Base-by-base conservation (phyloP, 116 monocot species). In the Thalassia testudinum region DNA sequence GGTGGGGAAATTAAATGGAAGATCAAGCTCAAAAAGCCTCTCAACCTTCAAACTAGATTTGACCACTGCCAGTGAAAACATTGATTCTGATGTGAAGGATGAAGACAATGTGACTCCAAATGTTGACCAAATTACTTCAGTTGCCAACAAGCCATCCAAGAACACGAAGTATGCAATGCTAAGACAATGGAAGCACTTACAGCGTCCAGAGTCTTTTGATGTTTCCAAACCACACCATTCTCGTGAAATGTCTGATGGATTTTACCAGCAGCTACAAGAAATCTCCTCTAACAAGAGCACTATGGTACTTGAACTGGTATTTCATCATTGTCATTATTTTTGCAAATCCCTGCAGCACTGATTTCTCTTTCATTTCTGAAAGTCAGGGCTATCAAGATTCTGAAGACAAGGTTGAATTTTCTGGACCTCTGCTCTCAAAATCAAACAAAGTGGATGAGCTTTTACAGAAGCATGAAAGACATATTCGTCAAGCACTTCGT, bases 351-450 rank as follows among this genome's bases (percentile, higher is more conserved):
- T 2, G 4, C 15, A 45, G 15, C 15, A 16, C 15, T 45, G 19
- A 7, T 45, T 45, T 2, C 19, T 45, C 15, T 45, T 45, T 45
- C 15, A 45, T 45, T 20, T 26, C 37, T 55, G 42, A 20, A 24
- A 7, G 27, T 44, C n/a, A 85, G 74, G 74, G 54, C 37, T 66
- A 64, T 12, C 59, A 72, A 26, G 82, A 70, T 65, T 58, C 69
- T 64, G 76, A 26, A 11, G 82, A 88, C 45, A 82, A 74, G 59
- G 79, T 85, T 61, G 95, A 97, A 28, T 97, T 72, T 56, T 97
- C 95, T 12, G 89, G 95, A 19, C 95, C 95, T 42, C 43, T 97
- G 58, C 49, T 88, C 22, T 72, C 64, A 52, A 71, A 88, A 52
- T 57, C 95, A 12, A 70, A 82, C 42, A 79, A 76, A 43, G 76